Evolutionary conservation across 2,329 filamentous ascomycete species (phyloP).

Genomic region (Massarina eburnea): DNA sequence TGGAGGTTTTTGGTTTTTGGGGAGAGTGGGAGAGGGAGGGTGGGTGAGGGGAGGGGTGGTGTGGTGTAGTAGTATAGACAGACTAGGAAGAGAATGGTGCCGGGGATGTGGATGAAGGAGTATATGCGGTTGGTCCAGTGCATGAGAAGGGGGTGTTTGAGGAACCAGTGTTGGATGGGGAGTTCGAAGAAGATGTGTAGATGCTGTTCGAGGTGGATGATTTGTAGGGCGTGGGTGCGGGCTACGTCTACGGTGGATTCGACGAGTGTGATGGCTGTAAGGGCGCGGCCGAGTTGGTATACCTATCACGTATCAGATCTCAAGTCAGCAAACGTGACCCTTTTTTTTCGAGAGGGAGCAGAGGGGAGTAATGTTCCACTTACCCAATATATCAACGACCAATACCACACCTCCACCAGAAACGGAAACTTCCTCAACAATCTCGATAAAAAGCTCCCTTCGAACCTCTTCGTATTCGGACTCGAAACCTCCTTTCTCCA

Average conservation of each 20-base stretch:
- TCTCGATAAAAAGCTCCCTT: slow-evolving; percentile 62
- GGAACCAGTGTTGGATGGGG: slow-evolving; percentile 60
- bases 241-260: slow-evolving; percentile 69
- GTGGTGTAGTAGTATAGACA: slow-evolving; percentile 72
- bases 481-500: slow-evolving; percentile 54
- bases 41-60: slow-evolving; percentile 54
- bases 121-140: slow-evolving; percentile 72
- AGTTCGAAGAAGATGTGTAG: slow-evolving; percentile 68
- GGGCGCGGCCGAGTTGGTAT: slow-evolving; percentile 73
- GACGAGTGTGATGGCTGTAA: slow-evolving; percentile 69
- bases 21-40: slow-evolving; percentile 41
- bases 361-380: slow-evolving; percentile 24
- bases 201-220: slow-evolving; percentile 66
- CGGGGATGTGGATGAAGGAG: slow-evolving; percentile 77
- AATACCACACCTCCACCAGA: slow-evolving; percentile 75
- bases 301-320: slow-evolving; percentile 50
- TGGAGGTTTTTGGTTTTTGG: slow-evolving; percentile 35
- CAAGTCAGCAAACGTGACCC: neutral
- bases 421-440: slow-evolving; percentile 70
- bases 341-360: neutral
- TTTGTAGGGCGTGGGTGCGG: slow-evolving; percentile 66
- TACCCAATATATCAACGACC: slow-evolving; percentile 77
- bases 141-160: slow-evolving; percentile 59
- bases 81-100: slow-evolving; percentile 69
- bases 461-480: slow-evolving; percentile 64